phyloP scores from a whole-genome alignment of 2,329 filamentous ascomycete species.

The Aureobasidium sp. region DNA sequence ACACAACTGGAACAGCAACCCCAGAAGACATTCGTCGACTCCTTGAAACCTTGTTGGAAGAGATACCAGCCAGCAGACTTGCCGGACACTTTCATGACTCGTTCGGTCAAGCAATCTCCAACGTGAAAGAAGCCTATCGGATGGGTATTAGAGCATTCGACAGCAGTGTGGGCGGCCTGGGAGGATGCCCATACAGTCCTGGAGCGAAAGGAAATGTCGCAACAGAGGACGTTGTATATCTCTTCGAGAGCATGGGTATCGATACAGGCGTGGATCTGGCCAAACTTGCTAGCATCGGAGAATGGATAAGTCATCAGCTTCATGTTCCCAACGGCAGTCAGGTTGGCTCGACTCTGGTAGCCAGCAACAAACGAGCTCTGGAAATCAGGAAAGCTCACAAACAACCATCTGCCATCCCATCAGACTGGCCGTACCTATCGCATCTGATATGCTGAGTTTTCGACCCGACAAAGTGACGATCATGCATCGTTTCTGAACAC shows the following conservation, averaged over 20 bases:
- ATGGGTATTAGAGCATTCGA: conserved; percentile 74
- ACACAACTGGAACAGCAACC: conserved; percentile 86
- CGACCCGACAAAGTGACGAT: background rate
- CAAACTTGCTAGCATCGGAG: conserved; percentile 57
- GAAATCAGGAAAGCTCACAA: background rate
- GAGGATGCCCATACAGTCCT: conserved; percentile 77
- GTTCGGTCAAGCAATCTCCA: conserved; percentile 74
- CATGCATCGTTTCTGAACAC: background rate
- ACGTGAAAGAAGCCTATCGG: conserved; percentile 67
- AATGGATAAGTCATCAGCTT: conserved; percentile 61
- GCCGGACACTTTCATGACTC: conserved; percentile 87
- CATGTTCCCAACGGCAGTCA: conserved; percentile 55
- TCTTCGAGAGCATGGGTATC: conserved; percentile 63
- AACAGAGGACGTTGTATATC: conserved; percentile 76
- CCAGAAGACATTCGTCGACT: conserved; percentile 61
- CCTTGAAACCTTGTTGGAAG: conserved; percentile 55
- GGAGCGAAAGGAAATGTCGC: conserved; percentile 81
- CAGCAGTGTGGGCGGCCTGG: conserved; percentile 68
- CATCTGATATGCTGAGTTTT: background rate
- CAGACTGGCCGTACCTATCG: background rate
- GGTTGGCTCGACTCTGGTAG: conserved; percentile 50
- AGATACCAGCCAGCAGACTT: conserved; percentile 61
- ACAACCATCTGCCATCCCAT: background rate
- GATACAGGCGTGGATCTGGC: conserved; percentile 64
- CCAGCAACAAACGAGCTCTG: background rate